Conservation (phyloP, 306 rosid genomes). For the Trifolium pratense region DNA sequence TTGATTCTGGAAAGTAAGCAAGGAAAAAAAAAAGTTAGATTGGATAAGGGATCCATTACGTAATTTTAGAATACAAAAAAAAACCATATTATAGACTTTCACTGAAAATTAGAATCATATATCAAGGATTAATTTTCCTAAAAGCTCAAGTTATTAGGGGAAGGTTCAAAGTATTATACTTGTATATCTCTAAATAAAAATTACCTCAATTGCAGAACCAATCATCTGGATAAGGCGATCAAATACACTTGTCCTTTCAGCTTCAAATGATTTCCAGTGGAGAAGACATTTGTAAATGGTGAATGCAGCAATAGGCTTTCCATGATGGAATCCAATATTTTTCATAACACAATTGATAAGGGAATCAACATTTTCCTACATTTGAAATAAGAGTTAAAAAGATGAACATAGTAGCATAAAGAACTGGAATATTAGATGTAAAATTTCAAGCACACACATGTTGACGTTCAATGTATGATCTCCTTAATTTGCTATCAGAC, state of each 20-base stretch:
- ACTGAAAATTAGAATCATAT: constrained; percentile 24
- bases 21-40: constrained; percentile 38
- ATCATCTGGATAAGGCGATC: constrained; percentile 99
- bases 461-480: constrained; percentile 89
- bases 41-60: constrained; percentile 10
- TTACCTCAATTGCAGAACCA: constrained; percentile 98
- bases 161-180: constrained; percentile 2
- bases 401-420: constrained; percentile 16
- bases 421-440: constrained; percentile 34
- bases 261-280: constrained; percentile 99
- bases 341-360: constrained; percentile 82
- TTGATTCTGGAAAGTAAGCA: constrained; percentile 71
- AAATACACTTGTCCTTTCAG: constrained; percentile 98
- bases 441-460: constrained; percentile 64
- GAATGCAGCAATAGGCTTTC: constrained; percentile 97
- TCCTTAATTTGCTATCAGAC: constrained; percentile 87
- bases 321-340: constrained; percentile 85
- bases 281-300: constrained; percentile 97
- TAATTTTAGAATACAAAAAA: constrained; percentile 15
- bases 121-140: constrained; percentile 18
- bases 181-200: constrained; percentile 18
- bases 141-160: constrained; percentile 24
- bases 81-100: constrained; percentile 19
- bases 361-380: constrained; percentile 95
- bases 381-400: constrained; percentile 39